These are phyloP conservation scores for Chaetothyriales sp. DNA, from an alignment of 2,329 filamentous ascomycete species.

Conservation along the genomic window DNA sequence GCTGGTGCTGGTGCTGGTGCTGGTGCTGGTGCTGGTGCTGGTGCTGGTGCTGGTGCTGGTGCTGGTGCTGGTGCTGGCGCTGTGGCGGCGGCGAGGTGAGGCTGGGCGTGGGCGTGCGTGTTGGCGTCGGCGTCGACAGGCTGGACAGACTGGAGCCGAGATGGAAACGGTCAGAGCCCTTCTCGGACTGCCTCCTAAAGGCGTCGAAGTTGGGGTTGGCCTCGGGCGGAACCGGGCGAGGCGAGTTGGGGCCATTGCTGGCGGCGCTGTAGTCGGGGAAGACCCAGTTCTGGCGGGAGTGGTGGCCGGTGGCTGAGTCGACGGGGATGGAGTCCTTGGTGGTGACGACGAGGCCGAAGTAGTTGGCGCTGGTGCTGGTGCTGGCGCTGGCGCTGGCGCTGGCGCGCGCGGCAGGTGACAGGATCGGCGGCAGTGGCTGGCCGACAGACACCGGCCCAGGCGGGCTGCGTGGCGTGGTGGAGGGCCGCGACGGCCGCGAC, in stretches of 20 bases:
- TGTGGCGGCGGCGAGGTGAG: background rate
- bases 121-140: background rate
- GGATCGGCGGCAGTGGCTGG: constrained; percentile 40
- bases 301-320: constrained; percentile 44
- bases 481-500: constrained; percentile 18
- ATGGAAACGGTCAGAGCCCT: constrained; percentile 36
- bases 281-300: constrained; percentile 62
- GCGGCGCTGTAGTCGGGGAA: constrained; percentile 57
- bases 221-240: constrained; percentile 57
- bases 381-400: constrained; percentile 24
- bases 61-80: too few relatives aligned
- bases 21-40: constrained; percentile 10
- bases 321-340: constrained; percentile 42
- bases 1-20: constrained; percentile 7
- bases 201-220: constrained; percentile 72
- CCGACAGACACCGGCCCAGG: constrained; percentile 41
- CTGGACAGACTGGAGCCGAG: constrained; percentile 1
- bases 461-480: constrained; percentile 41
- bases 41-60: background rate
- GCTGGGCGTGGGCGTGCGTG: background rate
- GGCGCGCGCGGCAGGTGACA: constrained; percentile 27
- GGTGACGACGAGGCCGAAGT: constrained; percentile 66
- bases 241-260: constrained; percentile 49
- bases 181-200: constrained; percentile 60
- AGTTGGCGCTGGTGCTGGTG: constrained; percentile 56